Base-by-base conservation (phyloP, 352 stramenopile species). In the Phytophthora tentaculata region DNA sequence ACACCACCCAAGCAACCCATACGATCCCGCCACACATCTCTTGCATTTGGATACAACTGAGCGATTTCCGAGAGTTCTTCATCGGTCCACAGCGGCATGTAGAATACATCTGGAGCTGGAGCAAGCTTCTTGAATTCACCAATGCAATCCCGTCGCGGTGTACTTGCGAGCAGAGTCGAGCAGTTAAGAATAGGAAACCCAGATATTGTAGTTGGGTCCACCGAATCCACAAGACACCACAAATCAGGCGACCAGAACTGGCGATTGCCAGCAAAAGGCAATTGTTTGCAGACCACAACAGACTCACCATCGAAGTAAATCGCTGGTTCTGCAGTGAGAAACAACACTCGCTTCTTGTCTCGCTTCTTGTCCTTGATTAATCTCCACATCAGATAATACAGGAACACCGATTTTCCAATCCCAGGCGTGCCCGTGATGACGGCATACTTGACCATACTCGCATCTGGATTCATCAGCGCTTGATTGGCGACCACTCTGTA, bases 91-190 rank as follows among this genome's bases (percentile, higher is more conserved):
- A 56, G n/a, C 9, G 50, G 50, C 50, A 45, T 44, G 50, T 56
- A 44, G n/a, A 56, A 26, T 12, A 44, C 50, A 56, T 28, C 50
- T 43, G 28, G 50, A 56, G 49, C 43, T 3, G 50, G 50, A 56
- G 3, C 24, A 14, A n/a, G 28, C 26, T 56, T 44, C 26, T 23
- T 56, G n/a, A 56, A 56, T 3, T 56, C 17, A 29, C 28, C 28
- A n/a, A 56, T 56, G 10, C 28, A 56, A 7, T 56, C 28, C 5
- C n/a, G 28, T 28, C 28, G 26, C 8, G 28, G 50, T 43, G 49
- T 43, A 6, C 49, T 56, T 41, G 24, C 49, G 49, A 56, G 49
- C 9, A 56, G 26, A 56, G 24, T 1, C 13, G 24, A 43, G 16
- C 49, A 56, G 8, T 16, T 13, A 16, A 19, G 20, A 37, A 55